Percentiles rank a stretch among this genome's conserved stretches.
Conservation (phyloP, 495 filamentous ascomycete genomes). For the Penicillium daleae region DNA sequence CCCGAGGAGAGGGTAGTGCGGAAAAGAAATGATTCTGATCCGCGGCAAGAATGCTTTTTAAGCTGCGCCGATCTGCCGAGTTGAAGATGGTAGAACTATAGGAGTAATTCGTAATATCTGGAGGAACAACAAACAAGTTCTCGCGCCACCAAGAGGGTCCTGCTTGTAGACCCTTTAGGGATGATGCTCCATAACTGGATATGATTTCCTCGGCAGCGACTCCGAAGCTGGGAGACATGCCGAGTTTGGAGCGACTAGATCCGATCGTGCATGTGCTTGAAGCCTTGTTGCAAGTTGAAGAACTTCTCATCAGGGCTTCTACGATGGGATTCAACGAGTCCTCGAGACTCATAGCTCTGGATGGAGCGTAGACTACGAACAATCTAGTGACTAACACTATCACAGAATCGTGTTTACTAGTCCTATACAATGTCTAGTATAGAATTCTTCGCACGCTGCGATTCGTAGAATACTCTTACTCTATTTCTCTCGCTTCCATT, state of each 20-base stretch:
- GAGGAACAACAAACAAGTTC: neutral
- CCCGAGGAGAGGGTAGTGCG: neutral
- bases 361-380: too few relatives aligned
- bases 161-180: neutral
- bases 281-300: neutral
- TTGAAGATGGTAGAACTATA: neutral
- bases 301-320: neutral
- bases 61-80: conserved; percentile 13
- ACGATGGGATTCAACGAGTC: too few relatives aligned
- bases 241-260: neutral
- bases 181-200: neutral
- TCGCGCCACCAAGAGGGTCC: neutral
- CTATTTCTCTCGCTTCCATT: neutral
- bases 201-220: neutral
- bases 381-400: too few relatives aligned
- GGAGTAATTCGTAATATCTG: too few relatives aligned
- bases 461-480: neutral
- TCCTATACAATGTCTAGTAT: too few relatives aligned
- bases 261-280: neutral
- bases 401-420: too few relatives aligned
- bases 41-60: neutral
- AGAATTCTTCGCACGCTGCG: too few relatives aligned
- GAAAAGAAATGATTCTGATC: conserved; percentile 1
- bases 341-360: too few relatives aligned
- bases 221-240: neutral